A percentile compares a stretch with the other conserved stretches of the same genome.
Conservation (phyloP, 352 stramenopile genomes). For the Aphanomyces astaci region DNA sequence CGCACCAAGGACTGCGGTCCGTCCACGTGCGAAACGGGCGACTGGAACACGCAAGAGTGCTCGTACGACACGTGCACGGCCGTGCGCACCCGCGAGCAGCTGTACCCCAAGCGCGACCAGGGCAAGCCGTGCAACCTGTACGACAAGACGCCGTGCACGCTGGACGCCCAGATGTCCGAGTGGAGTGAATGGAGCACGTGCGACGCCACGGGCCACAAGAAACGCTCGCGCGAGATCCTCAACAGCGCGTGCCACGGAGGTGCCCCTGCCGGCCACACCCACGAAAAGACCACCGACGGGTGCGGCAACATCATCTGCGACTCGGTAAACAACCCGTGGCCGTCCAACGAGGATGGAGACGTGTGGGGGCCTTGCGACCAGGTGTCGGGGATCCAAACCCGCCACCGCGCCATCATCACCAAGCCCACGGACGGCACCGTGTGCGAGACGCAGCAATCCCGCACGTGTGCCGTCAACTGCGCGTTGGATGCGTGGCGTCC, state of each 20-base stretch:
- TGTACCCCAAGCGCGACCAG: constrained; percentile 5
- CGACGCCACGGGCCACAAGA: constrained; percentile 9
- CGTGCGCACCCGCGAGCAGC: background rate
- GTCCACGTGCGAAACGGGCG: background rate
- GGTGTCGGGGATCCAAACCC: background rate
- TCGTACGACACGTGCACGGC: background rate
- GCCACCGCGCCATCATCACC: background rate
- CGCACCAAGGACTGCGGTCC: background rate
- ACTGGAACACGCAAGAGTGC: background rate
- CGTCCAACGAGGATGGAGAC: background rate
- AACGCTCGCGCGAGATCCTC: background rate
- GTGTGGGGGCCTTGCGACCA: background rate
- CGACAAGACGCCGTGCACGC: background rate
- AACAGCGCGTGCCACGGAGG: background rate
- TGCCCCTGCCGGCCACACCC: background rate
- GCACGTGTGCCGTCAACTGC: constrained; percentile 8
- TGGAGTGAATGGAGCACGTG: constrained; percentile 5
- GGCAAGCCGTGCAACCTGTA: constrained; percentile 2
- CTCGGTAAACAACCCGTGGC: constrained; percentile 7
- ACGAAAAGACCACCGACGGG: background rate
- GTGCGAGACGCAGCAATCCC: background rate
- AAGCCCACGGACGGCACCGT: background rate
- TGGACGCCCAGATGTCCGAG: background rate
- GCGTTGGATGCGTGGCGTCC: background rate
- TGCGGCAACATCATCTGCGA: constrained; percentile 6